Conservation (phyloP, 2,329 filamentous ascomycete genomes). For the Arthrinium puccinioides region DNA sequence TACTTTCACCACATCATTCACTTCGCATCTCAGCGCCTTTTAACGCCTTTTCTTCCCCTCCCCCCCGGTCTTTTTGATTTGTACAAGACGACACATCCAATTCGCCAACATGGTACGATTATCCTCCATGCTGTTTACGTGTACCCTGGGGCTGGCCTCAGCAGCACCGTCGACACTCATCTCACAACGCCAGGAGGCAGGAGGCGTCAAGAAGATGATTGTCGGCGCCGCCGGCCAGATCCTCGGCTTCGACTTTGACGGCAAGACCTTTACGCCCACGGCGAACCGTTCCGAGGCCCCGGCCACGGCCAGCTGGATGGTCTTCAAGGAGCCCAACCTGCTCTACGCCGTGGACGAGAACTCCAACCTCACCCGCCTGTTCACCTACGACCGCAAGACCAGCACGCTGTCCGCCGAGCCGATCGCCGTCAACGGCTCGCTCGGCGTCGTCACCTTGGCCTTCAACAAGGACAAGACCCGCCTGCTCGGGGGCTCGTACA, state of each 20-base stretch:
- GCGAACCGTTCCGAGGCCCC: constrained; percentile 22
- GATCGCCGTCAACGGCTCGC: constrained; percentile 25
- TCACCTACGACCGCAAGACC: constrained; percentile 26
- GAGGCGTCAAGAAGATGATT: constrained; percentile 24
- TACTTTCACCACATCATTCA: too few relatives aligned
- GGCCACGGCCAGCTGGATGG: constrained; percentile 37
- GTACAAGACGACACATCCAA: too few relatives aligned
- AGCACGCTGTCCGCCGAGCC: constrained; percentile 18
- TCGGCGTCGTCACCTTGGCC: constrained; percentile 39
- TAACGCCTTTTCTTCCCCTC: too few relatives aligned
- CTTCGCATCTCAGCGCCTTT: too few relatives aligned
- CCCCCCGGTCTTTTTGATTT: too few relatives aligned
- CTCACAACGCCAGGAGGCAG: constrained; percentile 7
- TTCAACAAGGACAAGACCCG: constrained; percentile 36
- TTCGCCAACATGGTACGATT: constrained; percentile 10
- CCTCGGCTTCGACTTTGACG: constrained; percentile 33
- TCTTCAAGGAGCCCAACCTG: constrained; percentile 28
- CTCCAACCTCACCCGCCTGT: constrained; percentile 29
- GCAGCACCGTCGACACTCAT: constrained; percentile 12
- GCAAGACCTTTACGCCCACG: constrained; percentile 29
- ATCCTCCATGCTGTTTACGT: constrained; percentile 14
- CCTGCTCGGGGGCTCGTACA: constrained; percentile 37
- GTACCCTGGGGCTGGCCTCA: constrained; percentile 14
- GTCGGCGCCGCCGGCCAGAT: constrained; percentile 33
- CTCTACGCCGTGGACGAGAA: constrained; percentile 44